Evolutionary conservation across 345 rosid genomes (phyloP), one percentile per base, ranked within the genome.

Genomic region (Durio zibethinus): DNA sequence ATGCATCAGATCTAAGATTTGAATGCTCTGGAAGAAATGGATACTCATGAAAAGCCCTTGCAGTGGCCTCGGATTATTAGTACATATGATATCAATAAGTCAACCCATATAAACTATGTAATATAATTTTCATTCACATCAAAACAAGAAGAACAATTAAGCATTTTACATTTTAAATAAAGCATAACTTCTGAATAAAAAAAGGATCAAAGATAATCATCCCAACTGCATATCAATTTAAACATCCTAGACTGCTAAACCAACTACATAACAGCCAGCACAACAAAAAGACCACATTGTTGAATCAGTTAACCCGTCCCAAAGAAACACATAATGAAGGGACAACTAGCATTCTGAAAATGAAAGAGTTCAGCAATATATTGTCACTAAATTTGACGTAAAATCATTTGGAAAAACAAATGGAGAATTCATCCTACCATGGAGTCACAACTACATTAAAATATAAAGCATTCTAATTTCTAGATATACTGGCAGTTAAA

Each of bases 11-110:
- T 80, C 90, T 86, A 76, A 71, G 65, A 74, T 69, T 73, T 25
- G 95, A 82, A 59, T 85, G 91, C 25, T 96, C 97, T 69, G 85
- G 90, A 61, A 90, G 79, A 85, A 88, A 84, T 73, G 86, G 94
- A 78, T 93, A 87, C 72, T 89, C 95, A 73, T 88, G 91, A 78
- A 84, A 80, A 79, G 85, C 85, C 82, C 89, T 87, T 50, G 70
- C 62, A 77, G 84, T 82, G 79, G 88, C 89, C 91, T 90, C 88
- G 36, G 66, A 81, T 27, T 33, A 54, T 12, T 50, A 48, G 56
- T 57, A 45, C 20, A 50, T 29, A 76, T 11, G 72, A 73, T 64
- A 54, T 67, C 43, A 21, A 29, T 23, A 79, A 56, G 33, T 4
- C 20, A 70, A 69, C 10, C 31, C 62, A 61, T 6, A 77, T 71